These are phyloP conservation scores for Brassica nigra DNA, from an alignment of 345 rosid species.

Conservation along the genomic window DNA sequence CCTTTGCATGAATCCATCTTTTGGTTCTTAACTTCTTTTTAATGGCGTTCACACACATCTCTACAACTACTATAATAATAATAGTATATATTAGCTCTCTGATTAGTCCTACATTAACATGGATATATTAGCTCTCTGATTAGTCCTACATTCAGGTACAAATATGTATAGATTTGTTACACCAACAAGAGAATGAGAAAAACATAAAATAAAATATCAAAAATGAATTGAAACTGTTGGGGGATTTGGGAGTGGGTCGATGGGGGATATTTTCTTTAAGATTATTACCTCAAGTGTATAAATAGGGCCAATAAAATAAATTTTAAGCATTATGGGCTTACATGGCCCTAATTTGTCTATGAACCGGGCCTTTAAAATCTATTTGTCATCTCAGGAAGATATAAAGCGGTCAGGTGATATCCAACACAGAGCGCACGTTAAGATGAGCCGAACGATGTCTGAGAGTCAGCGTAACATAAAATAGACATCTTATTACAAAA, in stretches of 20 bases:
- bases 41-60: conserved; percentile 25
- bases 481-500: not conserved
- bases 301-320: not conserved
- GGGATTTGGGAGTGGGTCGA: not conserved
- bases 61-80: not conserved
- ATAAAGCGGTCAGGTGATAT: conserved; percentile 20
- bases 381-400: not conserved
- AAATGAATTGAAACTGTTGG: not conserved
- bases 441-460: conserved; percentile 29
- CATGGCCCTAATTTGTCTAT: not conserved
- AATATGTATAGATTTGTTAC: not conserved
- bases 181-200: not conserved
- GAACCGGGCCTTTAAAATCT: not conserved
- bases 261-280: not conserved
- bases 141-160: not conserved
- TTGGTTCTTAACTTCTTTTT: conserved; percentile 41
- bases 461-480: not conserved
- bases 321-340: not conserved
- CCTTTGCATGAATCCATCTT: conserved; percentile 36
- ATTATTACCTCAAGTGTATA: not conserved
- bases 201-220: not conserved
- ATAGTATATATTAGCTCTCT: not conserved
- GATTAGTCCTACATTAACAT: not conserved
- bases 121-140: not conserved
- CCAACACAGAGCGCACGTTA: conserved; percentile 31